Conservation (phyloP, 2,329 filamentous ascomycete species). For the Colletotrichum chrysophilum region DNA sequence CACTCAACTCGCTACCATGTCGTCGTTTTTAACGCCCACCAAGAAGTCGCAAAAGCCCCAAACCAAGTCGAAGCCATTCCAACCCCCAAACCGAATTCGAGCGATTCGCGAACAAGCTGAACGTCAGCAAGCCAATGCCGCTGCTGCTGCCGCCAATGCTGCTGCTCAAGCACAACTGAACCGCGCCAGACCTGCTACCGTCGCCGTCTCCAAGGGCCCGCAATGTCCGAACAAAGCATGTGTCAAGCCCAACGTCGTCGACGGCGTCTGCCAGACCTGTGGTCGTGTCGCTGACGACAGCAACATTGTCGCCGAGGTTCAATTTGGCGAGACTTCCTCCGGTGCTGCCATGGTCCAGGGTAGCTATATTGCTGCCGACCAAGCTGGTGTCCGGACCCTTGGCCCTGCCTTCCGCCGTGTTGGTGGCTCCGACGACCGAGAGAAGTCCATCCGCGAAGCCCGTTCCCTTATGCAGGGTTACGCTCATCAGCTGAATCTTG, state of each 20-base stretch:
- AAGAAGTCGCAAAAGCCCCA: constrained; percentile 36
- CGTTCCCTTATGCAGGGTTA: constrained; percentile 66
- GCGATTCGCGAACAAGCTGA: constrained; percentile 58
- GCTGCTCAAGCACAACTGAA: constrained; percentile 16
- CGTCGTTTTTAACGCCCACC: constrained; percentile 49
- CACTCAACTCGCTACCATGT: constrained; percentile 39
- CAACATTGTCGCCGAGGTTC: constrained; percentile 91
- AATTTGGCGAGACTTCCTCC: constrained; percentile 85
- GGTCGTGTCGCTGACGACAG: constrained; percentile 84
- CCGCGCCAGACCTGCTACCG: constrained; percentile 30
- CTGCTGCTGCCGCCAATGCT: constrained; percentile 30
- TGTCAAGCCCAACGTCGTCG: constrained; percentile 64
- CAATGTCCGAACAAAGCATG: constrained; percentile 66
- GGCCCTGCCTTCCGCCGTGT: constrained; percentile 67
- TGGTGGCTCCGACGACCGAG: constrained; percentile 63
- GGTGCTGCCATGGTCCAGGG: constrained; percentile 92
- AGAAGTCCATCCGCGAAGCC: constrained; percentile 64
- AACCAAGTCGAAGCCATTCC: constrained; percentile 43
- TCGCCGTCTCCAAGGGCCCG: constrained; percentile 39
- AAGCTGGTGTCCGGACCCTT: constrained; percentile 76
- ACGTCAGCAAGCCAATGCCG: constrained; percentile 42
- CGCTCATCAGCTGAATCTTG: constrained; percentile 63
- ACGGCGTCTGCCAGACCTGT: constrained; percentile 80
- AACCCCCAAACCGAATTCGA: constrained; percentile 52
- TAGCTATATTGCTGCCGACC: constrained; percentile 84